Evolutionary conservation across 371 early-diverging fungal genomes (phyloP).

Genomic region (Mucor irregularis): DNA sequence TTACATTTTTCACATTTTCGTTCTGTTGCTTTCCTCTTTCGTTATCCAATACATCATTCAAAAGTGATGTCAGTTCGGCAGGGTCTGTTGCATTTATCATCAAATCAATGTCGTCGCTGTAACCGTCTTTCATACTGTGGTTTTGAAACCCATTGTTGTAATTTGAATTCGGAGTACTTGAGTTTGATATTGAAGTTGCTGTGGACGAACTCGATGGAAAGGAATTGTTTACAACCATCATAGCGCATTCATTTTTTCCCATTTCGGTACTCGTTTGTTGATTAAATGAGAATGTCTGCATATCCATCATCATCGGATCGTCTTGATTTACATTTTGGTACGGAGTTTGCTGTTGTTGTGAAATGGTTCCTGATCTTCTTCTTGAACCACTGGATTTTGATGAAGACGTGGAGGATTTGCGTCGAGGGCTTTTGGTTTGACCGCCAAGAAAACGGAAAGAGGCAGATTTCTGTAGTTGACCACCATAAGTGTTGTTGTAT

Average conservation of each 20-base stretch:
- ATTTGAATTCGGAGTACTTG: constrained; percentile 1
- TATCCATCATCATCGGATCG: constrained; percentile 7
- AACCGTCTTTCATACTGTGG: not conserved
- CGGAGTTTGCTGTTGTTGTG: not conserved
- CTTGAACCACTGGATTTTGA: not conserved
- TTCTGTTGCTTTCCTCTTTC: not conserved
- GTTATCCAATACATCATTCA: constrained; percentile 13
- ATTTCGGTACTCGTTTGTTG: not conserved
- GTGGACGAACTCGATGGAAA: not conserved
- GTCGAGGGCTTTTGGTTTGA: constrained; percentile 9
- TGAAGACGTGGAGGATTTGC: not conserved
- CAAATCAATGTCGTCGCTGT: not conserved
- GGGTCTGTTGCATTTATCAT: constrained; percentile 6
- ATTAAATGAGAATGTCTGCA: constrained; percentile 4
- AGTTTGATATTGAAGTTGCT: not conserved
- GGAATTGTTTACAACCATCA: not conserved
- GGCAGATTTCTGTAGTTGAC: not conserved
- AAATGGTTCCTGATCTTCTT: not conserved
- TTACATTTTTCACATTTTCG: not conserved
- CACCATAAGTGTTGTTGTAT: not conserved
- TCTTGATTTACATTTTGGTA: too few relatives aligned
- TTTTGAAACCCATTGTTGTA: not conserved
- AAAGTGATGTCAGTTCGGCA: constrained; percentile 18
- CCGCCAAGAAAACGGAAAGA: constrained; percentile 4
- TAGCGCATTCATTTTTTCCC: not conserved